A percentile compares a stretch with the other conserved stretches of the same genome.
These are phyloP conservation scores for Castanea crenata DNA, from an alignment of 306 rosid species.

Conservation along the genomic window DNA sequence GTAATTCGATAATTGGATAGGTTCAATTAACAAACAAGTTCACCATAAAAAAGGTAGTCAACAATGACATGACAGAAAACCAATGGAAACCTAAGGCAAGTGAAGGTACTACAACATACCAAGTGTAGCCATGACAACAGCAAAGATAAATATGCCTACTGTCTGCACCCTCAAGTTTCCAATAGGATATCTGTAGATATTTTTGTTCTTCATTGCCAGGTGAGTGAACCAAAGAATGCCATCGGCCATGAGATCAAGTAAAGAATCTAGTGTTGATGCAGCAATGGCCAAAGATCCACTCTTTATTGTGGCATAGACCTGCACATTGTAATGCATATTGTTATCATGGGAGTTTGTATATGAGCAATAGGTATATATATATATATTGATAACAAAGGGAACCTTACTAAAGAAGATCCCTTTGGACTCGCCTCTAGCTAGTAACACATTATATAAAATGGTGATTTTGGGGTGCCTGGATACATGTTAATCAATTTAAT, in stretches of 20 bases:
- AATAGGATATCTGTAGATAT: conserved; percentile 78
- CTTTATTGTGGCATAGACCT: conserved; percentile 52
- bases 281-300: conserved; percentile 63
- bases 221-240: conserved; percentile 96
- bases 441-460: not conserved
- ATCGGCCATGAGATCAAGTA: conserved; percentile 76
- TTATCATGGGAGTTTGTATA: not conserved
- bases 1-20: not conserved
- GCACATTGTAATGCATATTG: conserved; percentile 15
- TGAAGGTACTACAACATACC: conserved; percentile 41
- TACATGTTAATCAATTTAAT: not conserved
- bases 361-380: not conserved
- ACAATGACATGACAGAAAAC: not conserved
- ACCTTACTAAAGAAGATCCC: no score
- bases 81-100: not conserved
- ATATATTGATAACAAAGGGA: not conserved
- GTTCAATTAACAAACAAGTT: not conserved
- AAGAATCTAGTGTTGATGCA: conserved; percentile 59
- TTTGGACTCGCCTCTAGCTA: no score
- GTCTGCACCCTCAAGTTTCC: conserved; percentile 95
- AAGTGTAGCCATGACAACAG: conserved; percentile 95
- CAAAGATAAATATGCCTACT: conserved; percentile 89
- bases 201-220: conserved; percentile 73
- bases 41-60: not conserved
- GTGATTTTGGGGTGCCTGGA: not conserved